Conservation (phyloP, 1,139 yeast species). For the Candida freyschussii region DNA sequence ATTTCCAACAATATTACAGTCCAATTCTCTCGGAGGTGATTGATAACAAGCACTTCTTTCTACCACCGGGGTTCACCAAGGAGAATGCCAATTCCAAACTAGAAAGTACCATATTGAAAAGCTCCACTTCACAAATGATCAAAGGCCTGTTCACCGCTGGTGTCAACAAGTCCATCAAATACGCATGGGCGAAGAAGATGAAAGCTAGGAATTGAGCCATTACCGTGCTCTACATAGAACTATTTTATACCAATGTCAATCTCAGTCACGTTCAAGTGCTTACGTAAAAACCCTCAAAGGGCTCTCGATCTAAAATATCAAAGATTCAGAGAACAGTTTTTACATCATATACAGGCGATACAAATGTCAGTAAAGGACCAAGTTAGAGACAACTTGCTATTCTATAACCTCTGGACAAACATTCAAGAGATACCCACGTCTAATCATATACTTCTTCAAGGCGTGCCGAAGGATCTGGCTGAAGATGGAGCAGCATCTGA, state of each 20-base stretch:
- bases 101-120: conserved; percentile 56
- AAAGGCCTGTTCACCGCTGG: conserved; percentile 93
- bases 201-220: no score
- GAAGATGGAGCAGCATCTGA: conserved; percentile 22
- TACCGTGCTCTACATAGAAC: no score
- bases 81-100: conserved; percentile 38
- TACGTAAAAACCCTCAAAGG: no score
- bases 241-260: no score
- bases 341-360: no score
- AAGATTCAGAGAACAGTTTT: no score
- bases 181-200: conserved; percentile 70
- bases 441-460: conserved; percentile 22
- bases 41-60: conserved; percentile 27
- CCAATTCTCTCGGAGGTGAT: conserved; percentile 54
- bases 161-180: conserved; percentile 58
- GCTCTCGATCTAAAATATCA: no score
- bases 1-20: conserved; percentile 65
- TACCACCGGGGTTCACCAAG: conserved; percentile 34
- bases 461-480: conserved; percentile 31
- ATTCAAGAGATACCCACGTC: conserved; percentile 29
- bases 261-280: no score
- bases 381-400: conserved; percentile 40
- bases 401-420: conserved; percentile 50
- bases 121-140: conserved; percentile 69
- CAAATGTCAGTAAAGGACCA: conserved; percentile 8